Percentiles rank a stretch among this genome's conserved stretches.
Conservation (phyloP, 2,329 filamentous ascomycete genomes). For the Venturia effusa region DNA sequence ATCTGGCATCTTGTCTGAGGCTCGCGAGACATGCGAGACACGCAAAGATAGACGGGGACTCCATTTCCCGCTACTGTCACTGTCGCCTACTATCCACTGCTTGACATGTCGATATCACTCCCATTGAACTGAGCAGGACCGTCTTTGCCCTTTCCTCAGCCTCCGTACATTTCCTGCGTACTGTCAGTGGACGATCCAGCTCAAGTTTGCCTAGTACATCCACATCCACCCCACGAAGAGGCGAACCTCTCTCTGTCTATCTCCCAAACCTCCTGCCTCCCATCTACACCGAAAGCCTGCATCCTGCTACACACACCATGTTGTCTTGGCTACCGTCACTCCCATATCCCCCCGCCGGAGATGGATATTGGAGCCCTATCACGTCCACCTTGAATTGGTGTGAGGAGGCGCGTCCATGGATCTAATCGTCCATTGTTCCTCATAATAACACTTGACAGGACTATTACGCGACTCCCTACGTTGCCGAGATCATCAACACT, state of each 20-base stretch:
- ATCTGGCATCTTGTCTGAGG: not conserved
- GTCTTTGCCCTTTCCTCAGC: not conserved
- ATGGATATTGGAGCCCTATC: slow-evolving; percentile 57
- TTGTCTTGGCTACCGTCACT: slow-evolving; percentile 21
- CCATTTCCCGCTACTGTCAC: not conserved
- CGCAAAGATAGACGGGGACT: not conserved
- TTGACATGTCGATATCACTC: not conserved
- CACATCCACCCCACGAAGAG: not conserved
- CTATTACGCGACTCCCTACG: slow-evolving; percentile 64
- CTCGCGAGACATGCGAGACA: not conserved
- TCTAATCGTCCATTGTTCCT: not conserved
- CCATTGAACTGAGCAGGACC: not conserved
- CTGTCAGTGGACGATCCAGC: not conserved
- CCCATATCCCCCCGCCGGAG: slow-evolving; percentile 39
- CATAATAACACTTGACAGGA: slow-evolving; percentile 38
- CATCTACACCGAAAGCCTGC: not conserved
- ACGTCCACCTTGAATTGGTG: slow-evolving; percentile 71
- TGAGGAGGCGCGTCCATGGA: slow-evolving; percentile 50
- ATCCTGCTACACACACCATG: not conserved
- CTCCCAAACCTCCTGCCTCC: not conserved
- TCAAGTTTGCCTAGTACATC: not conserved
- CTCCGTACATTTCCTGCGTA: not conserved
- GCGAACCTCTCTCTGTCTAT: not conserved
- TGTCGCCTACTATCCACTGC: not conserved
- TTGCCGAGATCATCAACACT: slow-evolving; percentile 69